Base-by-base conservation (phyloP, 2,329 filamentous ascomycete genomes). In the Colletotrichum sp. region DNA sequence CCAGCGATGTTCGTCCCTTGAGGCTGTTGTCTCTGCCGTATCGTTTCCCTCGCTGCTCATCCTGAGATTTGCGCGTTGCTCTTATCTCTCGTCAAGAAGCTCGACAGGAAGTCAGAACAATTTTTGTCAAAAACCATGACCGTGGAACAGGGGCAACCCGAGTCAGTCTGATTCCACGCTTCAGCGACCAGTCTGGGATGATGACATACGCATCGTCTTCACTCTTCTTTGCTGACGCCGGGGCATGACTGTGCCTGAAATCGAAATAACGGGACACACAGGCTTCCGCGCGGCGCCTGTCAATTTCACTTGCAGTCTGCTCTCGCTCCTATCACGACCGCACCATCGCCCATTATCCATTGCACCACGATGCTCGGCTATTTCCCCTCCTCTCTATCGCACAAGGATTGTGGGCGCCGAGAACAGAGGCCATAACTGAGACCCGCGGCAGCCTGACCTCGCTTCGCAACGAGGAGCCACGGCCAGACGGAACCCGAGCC, bases 141-240 rank as follows among this genome's bases (percentile, higher is more conserved):
- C 24, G 44, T 64, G 57, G 34, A 28, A 65, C 70, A 69, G 64
- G 73, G 70, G 59, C 57, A 60, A 36, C 70, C 70, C 59, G 71
- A 76, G 70, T 74, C 73, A 73, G 59, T 60, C 64, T 36, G 44
- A 73, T 69, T 63, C 24, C 59, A 69, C 55, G 63, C 63, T 63
- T 32, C 55, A 67, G 62, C 62, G 30, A 26, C 64, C 28, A 69
- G 68, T 26, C 59, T 69, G 68, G 39, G 57, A 71, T 69, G 59
- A 73, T 65, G 70, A 44, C 63, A 73, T 76, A 44, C 39, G 8
- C 63, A 55, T 26, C 55, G 18, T 30, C 39, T 39, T 49, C 39
- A 68, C 44, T 59, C 62, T 57, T 67, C 72, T 52, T 13, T 52
- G 69, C 69, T 63, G 34, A 73, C 39, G 34, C 69, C 64, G 39